Conservation (phyloP, 192 early-diverging fungal species). For the Backusella macrospora region DNA sequence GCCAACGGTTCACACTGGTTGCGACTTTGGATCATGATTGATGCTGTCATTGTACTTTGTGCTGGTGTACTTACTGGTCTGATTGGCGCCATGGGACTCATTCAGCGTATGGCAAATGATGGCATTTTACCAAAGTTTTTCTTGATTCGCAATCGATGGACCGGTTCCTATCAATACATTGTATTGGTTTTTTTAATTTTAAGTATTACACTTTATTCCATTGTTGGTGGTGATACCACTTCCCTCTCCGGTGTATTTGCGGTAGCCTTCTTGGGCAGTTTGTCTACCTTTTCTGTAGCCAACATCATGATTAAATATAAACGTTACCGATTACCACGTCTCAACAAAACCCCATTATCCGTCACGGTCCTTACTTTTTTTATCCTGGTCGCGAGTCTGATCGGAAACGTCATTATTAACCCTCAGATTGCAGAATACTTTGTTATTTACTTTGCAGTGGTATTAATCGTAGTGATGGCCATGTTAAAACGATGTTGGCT, state of each 20-base stretch:
- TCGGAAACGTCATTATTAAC: slow-evolving; percentile 48
- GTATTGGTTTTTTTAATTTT: slow-evolving; percentile 52
- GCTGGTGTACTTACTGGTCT: slow-evolving; percentile 61
- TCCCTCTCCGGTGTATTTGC: slow-evolving; percentile 57
- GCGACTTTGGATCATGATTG: slow-evolving; percentile 47
- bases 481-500: slow-evolving; percentile 49
- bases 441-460: slow-evolving; percentile 49
- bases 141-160: slow-evolving; percentile 45
- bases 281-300: slow-evolving; percentile 47
- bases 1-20: slow-evolving; percentile 39
- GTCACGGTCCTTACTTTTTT: slow-evolving; percentile 38
- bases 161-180: slow-evolving; percentile 53
- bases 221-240: slow-evolving; percentile 45
- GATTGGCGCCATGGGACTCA: slow-evolving; percentile 54
- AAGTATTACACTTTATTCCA: slow-evolving; percentile 48
- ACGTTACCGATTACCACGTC: slow-evolving; percentile 46
- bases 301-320: slow-evolving; percentile 53
- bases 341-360: slow-evolving; percentile 29
- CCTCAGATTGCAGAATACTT: slow-evolving; percentile 53
- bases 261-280: slow-evolving; percentile 51
- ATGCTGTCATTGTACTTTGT: slow-evolving; percentile 62
- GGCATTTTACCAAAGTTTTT: slow-evolving; percentile 53
- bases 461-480: slow-evolving; percentile 43
- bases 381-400: slow-evolving; percentile 37
- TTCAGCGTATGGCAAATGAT: slow-evolving; percentile 55